Evolutionary conservation across 352 stramenopile species (phyloP), one percentile per base, ranked within the genome.

Genomic region (Phytopythium delawarense): DNA sequence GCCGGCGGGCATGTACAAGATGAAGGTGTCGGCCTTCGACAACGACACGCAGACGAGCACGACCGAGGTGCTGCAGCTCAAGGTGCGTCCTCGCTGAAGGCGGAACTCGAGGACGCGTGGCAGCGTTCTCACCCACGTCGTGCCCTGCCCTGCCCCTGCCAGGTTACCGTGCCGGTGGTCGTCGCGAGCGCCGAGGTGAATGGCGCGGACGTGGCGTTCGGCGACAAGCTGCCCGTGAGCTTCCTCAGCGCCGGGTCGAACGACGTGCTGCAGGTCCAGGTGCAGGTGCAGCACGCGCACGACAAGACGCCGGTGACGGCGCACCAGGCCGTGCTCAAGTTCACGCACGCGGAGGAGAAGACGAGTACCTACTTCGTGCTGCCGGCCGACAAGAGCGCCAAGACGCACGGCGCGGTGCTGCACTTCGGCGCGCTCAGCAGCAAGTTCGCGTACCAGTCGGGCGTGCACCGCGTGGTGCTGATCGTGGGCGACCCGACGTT

Each of bases 381-480:
- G 23, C 76, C 75, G 15, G 60, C 71, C 2, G 72, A 91, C 39
- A 59, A 65, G 42, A 25, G 50, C 5, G 60, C 58, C 11, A 74
- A 75, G 61, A 74, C 54, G 28, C 79, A 87, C 53, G 66, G 71
- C 35, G 66, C 64, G 6, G 64, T 63, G 49, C 72, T 93, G 46
- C 72, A 83, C 63, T 89, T 95, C n/a, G 66, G 65, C 2, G 46
- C 68, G 42, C 73, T 92, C 7, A 91, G 81, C 75, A 91, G 90
- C 55, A 92, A 88, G 54, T 94, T 94, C 48, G 74, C 68, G 23
- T 93, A 93, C 72, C 78, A 85, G 42, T 95, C 86, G n/a, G 86
- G 86, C 32, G 49, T 57, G 16, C 67, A 95, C 67, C 74, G 66
- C 32, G 65, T 92, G 20, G 71, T 91, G 65, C 72, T 95, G 44